Evolutionary conservation across 2,329 filamentous ascomycete genomes (phyloP).

Genomic region (Polychaeton citri): DNA sequence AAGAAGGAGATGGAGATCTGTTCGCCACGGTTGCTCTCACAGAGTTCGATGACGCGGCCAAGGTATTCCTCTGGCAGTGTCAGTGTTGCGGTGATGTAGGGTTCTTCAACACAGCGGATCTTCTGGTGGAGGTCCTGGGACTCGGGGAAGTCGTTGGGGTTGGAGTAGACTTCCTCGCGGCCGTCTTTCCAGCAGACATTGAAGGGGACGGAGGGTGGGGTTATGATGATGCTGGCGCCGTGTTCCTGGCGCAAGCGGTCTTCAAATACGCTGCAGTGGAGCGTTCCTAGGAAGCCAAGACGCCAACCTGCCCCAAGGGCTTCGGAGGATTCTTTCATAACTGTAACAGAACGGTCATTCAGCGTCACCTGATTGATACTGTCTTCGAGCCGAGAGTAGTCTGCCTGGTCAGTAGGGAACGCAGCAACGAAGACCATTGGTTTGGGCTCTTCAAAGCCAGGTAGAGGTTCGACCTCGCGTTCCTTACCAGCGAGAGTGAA

Average conservation of each 20-base stretch:
- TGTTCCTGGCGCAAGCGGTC: constrained; percentile 90
- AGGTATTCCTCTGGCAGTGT: constrained; percentile 90
- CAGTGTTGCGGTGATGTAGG: constrained; percentile 69
- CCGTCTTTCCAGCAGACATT: constrained; percentile 70
- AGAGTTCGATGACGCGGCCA: constrained; percentile 87
- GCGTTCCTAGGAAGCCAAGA: constrained; percentile 84
- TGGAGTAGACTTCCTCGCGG: constrained; percentile 65
- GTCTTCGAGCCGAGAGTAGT: constrained; percentile 78
- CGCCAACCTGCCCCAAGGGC: constrained; percentile 90
- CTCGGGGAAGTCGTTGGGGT: constrained; percentile 80
- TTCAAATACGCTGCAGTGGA: constrained; percentile 98
- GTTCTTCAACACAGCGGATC: constrained; percentile 52
- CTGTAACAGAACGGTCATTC: constrained; percentile 87
- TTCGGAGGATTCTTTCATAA: constrained; percentile 89
- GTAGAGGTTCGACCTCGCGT: constrained; percentile 62
- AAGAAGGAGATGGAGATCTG: constrained; percentile 87
- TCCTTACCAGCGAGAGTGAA: constrained; percentile 74
- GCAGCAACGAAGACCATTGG: constrained; percentile 98
- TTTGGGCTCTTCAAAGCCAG: constrained; percentile 93
- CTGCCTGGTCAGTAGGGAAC: constrained; percentile 81
- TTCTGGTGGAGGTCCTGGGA: constrained; percentile 43
- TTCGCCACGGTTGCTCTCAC: constrained; percentile 75
- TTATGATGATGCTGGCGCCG: constrained; percentile 89
- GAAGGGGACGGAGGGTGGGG: constrained; percentile 86
- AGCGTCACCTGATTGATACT: constrained; percentile 88